phyloP scores from a whole-genome alignment of 2,329 filamentous ascomycete species.

The Botrytis elliptica region DNA sequence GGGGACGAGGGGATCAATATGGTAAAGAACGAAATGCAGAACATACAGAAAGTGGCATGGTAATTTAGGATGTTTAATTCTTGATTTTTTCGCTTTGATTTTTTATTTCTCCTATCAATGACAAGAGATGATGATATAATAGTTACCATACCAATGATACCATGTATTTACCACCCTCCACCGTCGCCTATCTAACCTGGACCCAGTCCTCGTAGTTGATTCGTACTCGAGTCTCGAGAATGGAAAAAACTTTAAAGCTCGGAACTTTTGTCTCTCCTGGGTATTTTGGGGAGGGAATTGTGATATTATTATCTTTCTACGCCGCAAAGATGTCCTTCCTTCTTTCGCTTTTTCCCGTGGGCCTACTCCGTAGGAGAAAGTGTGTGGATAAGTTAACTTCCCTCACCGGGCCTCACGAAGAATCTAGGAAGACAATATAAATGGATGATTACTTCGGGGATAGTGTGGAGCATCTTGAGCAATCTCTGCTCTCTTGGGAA shows the following conservation, averaged over 20 bases:
- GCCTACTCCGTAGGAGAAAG: background rate
- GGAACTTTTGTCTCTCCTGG: background rate
- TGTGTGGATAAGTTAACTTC: background rate
- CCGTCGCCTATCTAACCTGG: background rate
- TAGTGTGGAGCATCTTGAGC: background rate
- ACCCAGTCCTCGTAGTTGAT: background rate
- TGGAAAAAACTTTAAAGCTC: background rate
- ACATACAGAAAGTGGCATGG: background rate
- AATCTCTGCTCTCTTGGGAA: background rate
- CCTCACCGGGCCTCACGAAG: background rate
- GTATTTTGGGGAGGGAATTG: background rate
- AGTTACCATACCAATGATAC: background rate
- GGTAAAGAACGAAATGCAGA: slow-evolving; percentile 1
- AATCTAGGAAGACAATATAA: background rate
- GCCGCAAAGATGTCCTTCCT: background rate
- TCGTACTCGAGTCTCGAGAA: background rate
- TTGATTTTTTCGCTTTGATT: background rate
- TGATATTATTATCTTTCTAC: background rate
- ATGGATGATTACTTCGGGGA: background rate
- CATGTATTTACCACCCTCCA: background rate
- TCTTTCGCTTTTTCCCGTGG: background rate
- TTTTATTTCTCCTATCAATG: background rate
- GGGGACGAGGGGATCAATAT: background rate
- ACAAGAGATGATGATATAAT: background rate
- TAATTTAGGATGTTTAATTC: background rate